Evolutionary conservation across 169 alveolate species (phyloP).

Genomic region (Hammondia hammondi): DNA sequence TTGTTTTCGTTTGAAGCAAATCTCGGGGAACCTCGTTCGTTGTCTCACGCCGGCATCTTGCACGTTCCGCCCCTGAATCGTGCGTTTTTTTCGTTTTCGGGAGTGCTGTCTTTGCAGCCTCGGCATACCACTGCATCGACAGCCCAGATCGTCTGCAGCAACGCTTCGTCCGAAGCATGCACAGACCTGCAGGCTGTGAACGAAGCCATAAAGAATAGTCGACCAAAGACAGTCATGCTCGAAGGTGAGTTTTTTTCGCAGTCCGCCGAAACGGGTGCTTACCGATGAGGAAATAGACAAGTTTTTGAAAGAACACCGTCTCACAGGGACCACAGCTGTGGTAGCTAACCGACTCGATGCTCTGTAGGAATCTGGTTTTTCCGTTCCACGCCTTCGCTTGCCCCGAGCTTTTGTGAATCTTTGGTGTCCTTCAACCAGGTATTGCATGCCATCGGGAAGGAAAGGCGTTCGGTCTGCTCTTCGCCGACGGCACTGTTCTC

Average conservation of each 20-base stretch:
- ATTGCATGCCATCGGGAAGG: constrained; percentile 51
- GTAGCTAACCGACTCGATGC: not conserved
- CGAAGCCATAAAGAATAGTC: not conserved
- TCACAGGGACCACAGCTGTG: too few relatives aligned
- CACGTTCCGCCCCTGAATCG: too few relatives aligned
- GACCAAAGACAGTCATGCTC: constrained; percentile 53
- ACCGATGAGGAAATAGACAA: too few relatives aligned
- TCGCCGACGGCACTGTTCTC: constrained; percentile 59
- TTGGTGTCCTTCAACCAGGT: constrained; percentile 5
- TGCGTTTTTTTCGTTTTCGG: not conserved
- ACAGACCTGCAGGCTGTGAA: not conserved
- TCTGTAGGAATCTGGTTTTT: not conserved
- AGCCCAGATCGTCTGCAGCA: constrained; percentile 29
- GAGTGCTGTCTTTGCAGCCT: not conserved
- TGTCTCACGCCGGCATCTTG: too few relatives aligned
- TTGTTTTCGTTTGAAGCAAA: too few relatives aligned
- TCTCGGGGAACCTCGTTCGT: too few relatives aligned
- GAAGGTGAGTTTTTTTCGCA: constrained; percentile 17
- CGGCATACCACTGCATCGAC: not conserved
- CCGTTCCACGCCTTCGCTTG: not conserved
- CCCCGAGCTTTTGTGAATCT: too few relatives aligned
- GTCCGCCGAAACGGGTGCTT: not conserved
- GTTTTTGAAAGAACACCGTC: too few relatives aligned
- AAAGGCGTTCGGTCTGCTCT: constrained; percentile 34
- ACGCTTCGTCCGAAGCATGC: constrained; percentile 35